Evolutionary conservation across 2,329 filamentous ascomycete species (phyloP).

Genomic region (Didymella glomerata): DNA sequence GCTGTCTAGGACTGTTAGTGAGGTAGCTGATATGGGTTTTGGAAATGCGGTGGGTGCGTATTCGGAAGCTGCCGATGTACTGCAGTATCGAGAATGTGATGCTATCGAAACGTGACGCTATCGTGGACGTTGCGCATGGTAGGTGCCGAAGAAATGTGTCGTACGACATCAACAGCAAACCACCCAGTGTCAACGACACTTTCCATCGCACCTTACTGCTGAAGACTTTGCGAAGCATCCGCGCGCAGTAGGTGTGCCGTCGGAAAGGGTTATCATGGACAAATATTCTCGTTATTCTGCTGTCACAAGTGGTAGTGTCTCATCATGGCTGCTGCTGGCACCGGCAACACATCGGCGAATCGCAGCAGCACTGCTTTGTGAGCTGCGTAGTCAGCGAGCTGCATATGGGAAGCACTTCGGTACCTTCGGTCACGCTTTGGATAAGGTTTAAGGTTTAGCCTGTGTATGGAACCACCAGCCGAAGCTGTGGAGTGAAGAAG

Average conservation of each 20-base stretch:
- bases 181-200: neutral
- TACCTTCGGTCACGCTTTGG: neutral
- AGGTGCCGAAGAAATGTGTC: neutral
- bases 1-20: neutral
- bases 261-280: neutral
- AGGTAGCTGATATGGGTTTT: slow-evolving; percentile 5
- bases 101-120: neutral
- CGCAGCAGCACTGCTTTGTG: slow-evolving; percentile 7
- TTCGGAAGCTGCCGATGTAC: slow-evolving; percentile 1
- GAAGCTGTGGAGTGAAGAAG: neutral
- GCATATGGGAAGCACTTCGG: slow-evolving; percentile 1
- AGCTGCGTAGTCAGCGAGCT: slow-evolving; percentile 11
- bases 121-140: neutral
- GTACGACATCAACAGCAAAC: neutral
- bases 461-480: neutral
- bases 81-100: neutral
- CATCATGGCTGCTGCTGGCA: neutral
- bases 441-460: slow-evolving; percentile 2
- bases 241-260: neutral
- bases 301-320: neutral
- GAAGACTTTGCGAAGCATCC: neutral
- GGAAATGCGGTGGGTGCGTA: neutral
- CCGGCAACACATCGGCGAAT: slow-evolving; percentile 7
- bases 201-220: neutral
- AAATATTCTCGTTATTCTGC: neutral